Base-by-base conservation (phyloP, 2,329 filamentous ascomycete species). In the Cryphonectria parasitica region DNA sequence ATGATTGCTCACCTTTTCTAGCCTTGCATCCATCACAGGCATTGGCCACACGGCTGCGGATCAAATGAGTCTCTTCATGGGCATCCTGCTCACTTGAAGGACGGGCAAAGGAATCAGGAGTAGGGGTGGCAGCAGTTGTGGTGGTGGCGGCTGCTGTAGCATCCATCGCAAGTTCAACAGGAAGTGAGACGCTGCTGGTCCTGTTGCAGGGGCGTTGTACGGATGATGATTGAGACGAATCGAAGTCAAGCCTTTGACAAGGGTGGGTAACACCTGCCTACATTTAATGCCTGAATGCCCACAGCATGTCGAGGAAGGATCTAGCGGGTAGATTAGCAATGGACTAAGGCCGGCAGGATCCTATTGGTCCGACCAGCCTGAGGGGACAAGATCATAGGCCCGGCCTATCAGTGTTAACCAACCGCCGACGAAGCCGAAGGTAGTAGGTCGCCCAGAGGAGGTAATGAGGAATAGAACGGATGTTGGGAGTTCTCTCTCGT, bases 21-120 rank as follows among this genome's bases (percentile, higher is more conserved):
- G 82, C 80, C 74, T 88, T 88, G 79, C 86, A 88, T 2, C 82
- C 81, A 73, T 87, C 85, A 76, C 86, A 88, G 60, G 86, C 86
- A 72, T 87, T 87, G 69, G 84, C 80, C 60, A 87, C 83, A 71
- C 86, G 85, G 19, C 75, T 74, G 60, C 79, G 79, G 64, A 77
- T 74, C 52, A 69, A 61, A 34, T 71, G 65, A 49, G 66, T 28
- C 64, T 69, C 71, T 39, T 67, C 65, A 61, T 54, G 60, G n/a
- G 36, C 45, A 52, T 31, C 36, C 66, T 71, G 61, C 36, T 71
- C 69, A 56, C 36, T 43, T 19, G n/a, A 8, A 63, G 17, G 31
- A 7, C 22, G 36, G 17, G 39, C 39, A 17, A 15, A n/a, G 11
- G 56, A 34, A 39, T 54, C 49, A 31, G 64, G 5, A 49, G 64